Conservation (phyloP, 2,329 filamentous ascomycete genomes). For the Massarina eburnea region DNA sequence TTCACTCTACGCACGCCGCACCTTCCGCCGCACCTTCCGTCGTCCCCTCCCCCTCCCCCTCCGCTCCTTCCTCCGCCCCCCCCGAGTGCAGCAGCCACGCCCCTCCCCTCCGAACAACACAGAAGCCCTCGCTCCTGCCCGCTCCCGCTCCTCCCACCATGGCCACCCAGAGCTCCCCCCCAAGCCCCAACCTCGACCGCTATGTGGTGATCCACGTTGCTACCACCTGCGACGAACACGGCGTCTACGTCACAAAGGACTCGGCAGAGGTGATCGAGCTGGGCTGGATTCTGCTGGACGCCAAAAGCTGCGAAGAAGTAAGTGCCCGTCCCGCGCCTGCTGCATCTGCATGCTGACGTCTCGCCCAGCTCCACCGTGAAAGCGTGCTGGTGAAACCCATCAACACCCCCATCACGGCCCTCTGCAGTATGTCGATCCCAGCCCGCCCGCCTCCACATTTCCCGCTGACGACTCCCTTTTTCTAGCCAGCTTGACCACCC, state of each 20-base stretch:
- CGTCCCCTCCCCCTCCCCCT: constrained; percentile 2
- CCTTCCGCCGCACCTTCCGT: too few relatives aligned
- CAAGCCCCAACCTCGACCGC: constrained; percentile 69
- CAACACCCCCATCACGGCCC: constrained; percentile 96
- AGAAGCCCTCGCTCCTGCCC: background rate
- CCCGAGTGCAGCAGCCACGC: constrained; percentile 10
- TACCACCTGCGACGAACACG: constrained; percentile 98
- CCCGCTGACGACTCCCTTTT: constrained; percentile 28
- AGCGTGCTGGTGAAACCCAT: constrained; percentile 97
- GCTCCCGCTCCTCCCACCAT: constrained; percentile 13
- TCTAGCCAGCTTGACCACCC: constrained; percentile 89
- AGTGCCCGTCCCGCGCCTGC: background rate
- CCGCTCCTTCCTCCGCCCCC: constrained; percentile 9
- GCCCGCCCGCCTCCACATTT: background rate
- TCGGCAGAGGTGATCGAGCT: constrained; percentile 99
- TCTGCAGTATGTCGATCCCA: constrained; percentile 77
- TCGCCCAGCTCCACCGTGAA: constrained; percentile 80
- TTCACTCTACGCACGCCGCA: too few relatives aligned
- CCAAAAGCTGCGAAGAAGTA: constrained; percentile 90
- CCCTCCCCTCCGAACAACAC: constrained; percentile 1
- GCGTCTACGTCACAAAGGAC: constrained; percentile 98
- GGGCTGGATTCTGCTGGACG: constrained; percentile 94
- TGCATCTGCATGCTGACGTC: constrained; percentile 27
- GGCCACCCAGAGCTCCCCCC: constrained; percentile 33
- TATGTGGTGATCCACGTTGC: constrained; percentile 98